Evolutionary conservation across 345 rosid genomes (phyloP).

Genomic region (Linum tenue): DNA sequence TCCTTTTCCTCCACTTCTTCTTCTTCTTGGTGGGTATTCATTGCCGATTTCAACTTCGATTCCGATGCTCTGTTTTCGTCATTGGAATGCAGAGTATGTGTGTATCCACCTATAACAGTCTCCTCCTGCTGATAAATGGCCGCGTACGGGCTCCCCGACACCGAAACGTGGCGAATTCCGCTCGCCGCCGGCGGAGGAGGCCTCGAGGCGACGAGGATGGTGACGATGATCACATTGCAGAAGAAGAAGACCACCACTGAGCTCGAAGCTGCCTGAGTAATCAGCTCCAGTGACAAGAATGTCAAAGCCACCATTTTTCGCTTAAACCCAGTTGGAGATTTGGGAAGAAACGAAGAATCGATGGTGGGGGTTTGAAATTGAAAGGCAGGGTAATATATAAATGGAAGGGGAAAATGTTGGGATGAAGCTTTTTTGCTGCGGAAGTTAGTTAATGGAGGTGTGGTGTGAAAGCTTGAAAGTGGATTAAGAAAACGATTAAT

Average conservation of each 20-base stretch:
- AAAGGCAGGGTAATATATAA: neutral
- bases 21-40: neutral
- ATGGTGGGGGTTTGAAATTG: neutral
- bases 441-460: slow-evolving; percentile 15
- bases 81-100: too few species aligned
- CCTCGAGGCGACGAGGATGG: slow-evolving; percentile 33
- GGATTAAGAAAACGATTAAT: too few species aligned
- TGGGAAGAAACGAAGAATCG: neutral
- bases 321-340: neutral
- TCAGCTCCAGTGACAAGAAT: slow-evolving; percentile 25
- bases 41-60: neutral
- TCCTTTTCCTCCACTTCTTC: neutral
- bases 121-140: too few species aligned
- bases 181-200: neutral
- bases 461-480: slow-evolving; percentile 21
- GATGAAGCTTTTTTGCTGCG: slow-evolving; percentile 18
- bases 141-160: too few species aligned
- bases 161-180: neutral
- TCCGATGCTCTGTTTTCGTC: too few species aligned
- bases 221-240: slow-evolving; percentile 37
- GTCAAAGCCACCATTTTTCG: neutral
- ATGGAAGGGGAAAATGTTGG: slow-evolving; percentile 5
- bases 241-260: slow-evolving; percentile 39
- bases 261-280: slow-evolving; percentile 33
- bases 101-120: neutral